Conservation (phyloP, 495 filamentous ascomycete genomes). For the Talaromyces proteolyticus region DNA sequence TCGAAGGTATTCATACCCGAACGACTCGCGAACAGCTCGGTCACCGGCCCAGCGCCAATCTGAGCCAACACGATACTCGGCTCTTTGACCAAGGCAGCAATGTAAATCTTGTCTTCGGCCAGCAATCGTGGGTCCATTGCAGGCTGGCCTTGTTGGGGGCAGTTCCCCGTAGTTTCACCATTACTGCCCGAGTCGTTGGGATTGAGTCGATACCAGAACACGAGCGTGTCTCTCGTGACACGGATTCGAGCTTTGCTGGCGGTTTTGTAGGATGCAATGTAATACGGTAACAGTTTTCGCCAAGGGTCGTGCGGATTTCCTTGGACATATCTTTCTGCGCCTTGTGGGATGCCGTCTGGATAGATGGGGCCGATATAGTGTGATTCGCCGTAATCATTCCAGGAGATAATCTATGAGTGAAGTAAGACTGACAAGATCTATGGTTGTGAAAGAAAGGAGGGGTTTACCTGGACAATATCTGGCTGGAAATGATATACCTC, state of each 20-base stretch:
- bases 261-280: conserved; percentile 59
- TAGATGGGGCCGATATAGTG: conserved; percentile 64
- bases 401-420: conserved; percentile 39
- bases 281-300: conserved; percentile 53
- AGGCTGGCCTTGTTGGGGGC: conserved; percentile 20
- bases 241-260: conserved; percentile 22
- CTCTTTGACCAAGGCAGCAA: conserved; percentile 20
- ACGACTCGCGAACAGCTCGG: conserved; percentile 27
- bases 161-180: conserved; percentile 32
- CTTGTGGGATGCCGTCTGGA: conserved; percentile 39
- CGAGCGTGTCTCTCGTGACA: conserved; percentile 38
- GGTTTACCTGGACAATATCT: conserved; percentile 54
- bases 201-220: conserved; percentile 59
- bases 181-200: conserved; percentile 24
- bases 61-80: conserved; percentile 36
- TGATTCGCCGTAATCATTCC: conserved; percentile 76
- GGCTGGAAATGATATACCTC: conserved; percentile 59
- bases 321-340: conserved; percentile 42
- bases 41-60: conserved; percentile 39
- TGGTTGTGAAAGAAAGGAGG: background rate
- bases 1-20: conserved; percentile 47
- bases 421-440: background rate
- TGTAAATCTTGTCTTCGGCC: conserved; percentile 34
- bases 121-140: conserved; percentile 16
- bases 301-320: conserved; percentile 49